Base-by-base conservation (phyloP, 179 eudicot genomes). In the Amaranthus tricolor region DNA sequence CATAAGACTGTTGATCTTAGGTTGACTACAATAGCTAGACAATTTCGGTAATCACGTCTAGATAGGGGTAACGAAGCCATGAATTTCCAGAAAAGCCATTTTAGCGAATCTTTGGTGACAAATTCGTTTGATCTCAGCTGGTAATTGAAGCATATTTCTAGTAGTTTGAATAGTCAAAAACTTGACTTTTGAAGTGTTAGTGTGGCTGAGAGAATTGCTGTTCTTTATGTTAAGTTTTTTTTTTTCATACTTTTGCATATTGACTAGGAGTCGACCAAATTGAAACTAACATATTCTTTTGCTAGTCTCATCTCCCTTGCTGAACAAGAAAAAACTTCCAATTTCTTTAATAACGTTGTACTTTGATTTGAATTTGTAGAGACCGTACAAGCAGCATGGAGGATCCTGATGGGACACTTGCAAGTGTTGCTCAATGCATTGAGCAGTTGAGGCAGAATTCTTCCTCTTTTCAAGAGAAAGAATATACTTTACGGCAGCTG, bases 401-500 rank as follows among this genome's bases (percentile, higher is more conserved):
- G 84, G 99, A 96, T 80, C 90, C 94, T 44, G 99, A 96, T 76
- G 98, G 99, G 72, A 93, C 98, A 73, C 79, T 96, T 71, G 97
- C 97, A 74, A 96, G 91, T 86, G 98, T 96, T 80, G 99, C 99
- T 73, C 97, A 91, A 81, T 96, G 96, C 82, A 90, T 96, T 83
- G 99, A 93, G 93, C 94, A 93, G 82, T 79, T 96, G 88, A 84
- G 99, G 69, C 98, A 89, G 80, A 91, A 81, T 77, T 88, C 94
- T 78, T 87, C 91, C 20, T 82, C 99, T 9, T 74, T 72, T 40
- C 94, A 90, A 81, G 99, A 96, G 71, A 96, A 96, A 82, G 98
- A 93, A 80, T 76, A 72, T 75, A 87, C 89, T 57, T 84, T 96
- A 77, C 91, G 81, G 88, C 93, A 89, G 85, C 84, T 96, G 78